Evolutionary conservation across 192 early-diverging fungal species (phyloP).

Genomic region (Umbelopsis ramanniana): DNA sequence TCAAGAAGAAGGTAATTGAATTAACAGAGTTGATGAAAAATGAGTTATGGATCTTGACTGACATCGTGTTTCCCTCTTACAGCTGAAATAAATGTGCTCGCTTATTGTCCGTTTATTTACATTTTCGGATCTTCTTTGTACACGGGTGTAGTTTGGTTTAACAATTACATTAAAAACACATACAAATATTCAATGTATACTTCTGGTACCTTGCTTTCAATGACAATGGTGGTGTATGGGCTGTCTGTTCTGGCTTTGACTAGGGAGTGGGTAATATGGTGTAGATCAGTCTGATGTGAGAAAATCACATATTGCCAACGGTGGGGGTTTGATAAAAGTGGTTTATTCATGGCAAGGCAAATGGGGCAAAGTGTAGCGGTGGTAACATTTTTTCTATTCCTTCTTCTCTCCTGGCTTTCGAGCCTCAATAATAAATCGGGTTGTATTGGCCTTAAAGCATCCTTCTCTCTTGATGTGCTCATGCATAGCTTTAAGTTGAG

Average conservation of each 20-base stretch:
- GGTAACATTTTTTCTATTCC: not conserved
- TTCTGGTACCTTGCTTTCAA: too few species aligned
- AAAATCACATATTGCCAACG: too few species aligned
- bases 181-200: slow-evolving; percentile 17
- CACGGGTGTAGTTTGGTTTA: slow-evolving; percentile 17
- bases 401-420: slow-evolving; percentile 2
- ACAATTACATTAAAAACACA: slow-evolving; percentile 13
- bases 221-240: too few species aligned
- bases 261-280: too few species aligned
- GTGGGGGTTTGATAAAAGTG: too few species aligned
- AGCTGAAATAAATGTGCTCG: slow-evolving; percentile 15
- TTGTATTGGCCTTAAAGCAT: slow-evolving; percentile 25
- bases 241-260: too few species aligned
- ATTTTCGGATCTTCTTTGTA: not conserved
- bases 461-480: slow-evolving; percentile 34
- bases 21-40: not conserved
- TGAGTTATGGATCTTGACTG: not conserved
- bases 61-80: not conserved
- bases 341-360: too few species aligned
- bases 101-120: slow-evolving; percentile 10
- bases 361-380: too few species aligned
- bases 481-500: slow-evolving; percentile 34
- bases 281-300: too few species aligned
- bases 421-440: slow-evolving; percentile 35
- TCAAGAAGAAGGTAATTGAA: slow-evolving; percentile 91